A percentile compares a stretch with the other conserved stretches of the same genome.
Conservation (phyloP, 257 asterid species). For the Scutellaria galericulata region DNA sequence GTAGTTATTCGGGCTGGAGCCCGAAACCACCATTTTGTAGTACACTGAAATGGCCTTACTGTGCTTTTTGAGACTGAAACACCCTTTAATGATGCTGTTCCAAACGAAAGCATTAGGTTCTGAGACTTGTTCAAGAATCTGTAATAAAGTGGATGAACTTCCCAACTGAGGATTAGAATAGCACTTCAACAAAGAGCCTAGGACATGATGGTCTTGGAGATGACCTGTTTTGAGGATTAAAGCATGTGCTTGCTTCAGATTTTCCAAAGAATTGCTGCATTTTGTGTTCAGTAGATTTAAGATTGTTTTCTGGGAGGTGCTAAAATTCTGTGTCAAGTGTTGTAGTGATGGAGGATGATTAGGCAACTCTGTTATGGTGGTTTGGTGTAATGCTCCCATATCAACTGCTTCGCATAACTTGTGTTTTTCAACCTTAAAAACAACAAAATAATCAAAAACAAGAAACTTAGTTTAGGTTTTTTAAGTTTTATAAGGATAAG, state of each 20-base stretch:
- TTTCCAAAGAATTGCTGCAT: conserved; percentile 43
- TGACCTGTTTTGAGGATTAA: conserved; percentile 50
- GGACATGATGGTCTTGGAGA: conserved; percentile 52
- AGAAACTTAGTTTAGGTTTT: not conserved
- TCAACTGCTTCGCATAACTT: conserved; percentile 26
- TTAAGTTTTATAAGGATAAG: not conserved
- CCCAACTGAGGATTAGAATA: conserved; percentile 52
- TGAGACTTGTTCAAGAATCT: conserved; percentile 40
- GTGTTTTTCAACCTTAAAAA: not conserved
- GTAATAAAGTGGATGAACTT: conserved; percentile 26
- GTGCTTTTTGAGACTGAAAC: conserved; percentile 41
- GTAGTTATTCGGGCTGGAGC: conserved; percentile 46
- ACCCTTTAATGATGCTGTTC: conserved; percentile 48
- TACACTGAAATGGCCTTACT: conserved; percentile 43
- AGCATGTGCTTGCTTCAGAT: conserved; percentile 52
- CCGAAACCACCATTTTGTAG: conserved; percentile 39
- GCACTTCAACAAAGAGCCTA: conserved; percentile 51
- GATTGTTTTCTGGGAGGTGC: conserved; percentile 43
- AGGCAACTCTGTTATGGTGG: conserved; percentile 33
- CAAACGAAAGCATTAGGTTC: conserved; percentile 56
- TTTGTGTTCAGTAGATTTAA: conserved; percentile 48
- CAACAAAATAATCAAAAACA: not conserved
- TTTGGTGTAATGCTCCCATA: conserved; percentile 27
- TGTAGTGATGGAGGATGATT: conserved; percentile 27
- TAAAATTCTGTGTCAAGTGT: conserved; percentile 21